Percentiles rank a stretch among this genome's conserved stretches.
Conservation (phyloP, 306 rosid species). For the Cicer chorassanicum region DNA sequence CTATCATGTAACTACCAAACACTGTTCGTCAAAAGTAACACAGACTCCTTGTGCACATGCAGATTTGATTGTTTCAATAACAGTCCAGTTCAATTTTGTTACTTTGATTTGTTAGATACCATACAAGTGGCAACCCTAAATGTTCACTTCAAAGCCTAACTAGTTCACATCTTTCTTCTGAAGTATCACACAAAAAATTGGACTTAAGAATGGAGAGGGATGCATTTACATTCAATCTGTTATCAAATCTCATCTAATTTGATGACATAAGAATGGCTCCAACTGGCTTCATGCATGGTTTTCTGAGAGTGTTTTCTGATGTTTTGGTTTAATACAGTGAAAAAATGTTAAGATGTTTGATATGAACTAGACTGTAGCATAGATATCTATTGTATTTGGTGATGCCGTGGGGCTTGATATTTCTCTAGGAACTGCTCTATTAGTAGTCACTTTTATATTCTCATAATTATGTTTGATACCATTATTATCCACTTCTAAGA, state of each 20-base stretch:
- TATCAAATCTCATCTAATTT: constrained; percentile 1
- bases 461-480: constrained; percentile 30
- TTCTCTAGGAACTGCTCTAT: not conserved
- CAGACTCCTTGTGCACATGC: not conserved
- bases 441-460: not conserved
- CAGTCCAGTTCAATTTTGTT: constrained; percentile 18
- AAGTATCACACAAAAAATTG: constrained; percentile 3
- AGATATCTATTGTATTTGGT: constrained; percentile 15
- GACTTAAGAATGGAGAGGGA: constrained; percentile 14
- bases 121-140: not conserved
- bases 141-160: constrained; percentile 7
- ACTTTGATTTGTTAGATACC: constrained; percentile 17
- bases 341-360: constrained; percentile 12
- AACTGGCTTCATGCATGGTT: not conserved
- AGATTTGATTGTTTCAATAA: constrained; percentile 32
- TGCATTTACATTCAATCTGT: constrained; percentile 5
- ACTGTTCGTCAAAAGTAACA: constrained; percentile 16
- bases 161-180: not conserved
- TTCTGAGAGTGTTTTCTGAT: not conserved
- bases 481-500: constrained; percentile 35
- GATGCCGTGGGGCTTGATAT: not conserved
- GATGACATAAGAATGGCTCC: not conserved
- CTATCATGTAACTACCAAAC: constrained; percentile 2
- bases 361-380: constrained; percentile 19
- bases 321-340: not conserved